Percentiles rank a stretch among this genome's conserved stretches.
Conservation (phyloP, 176 grass and related monocot genomes). For the Oryza officinalis region DNA sequence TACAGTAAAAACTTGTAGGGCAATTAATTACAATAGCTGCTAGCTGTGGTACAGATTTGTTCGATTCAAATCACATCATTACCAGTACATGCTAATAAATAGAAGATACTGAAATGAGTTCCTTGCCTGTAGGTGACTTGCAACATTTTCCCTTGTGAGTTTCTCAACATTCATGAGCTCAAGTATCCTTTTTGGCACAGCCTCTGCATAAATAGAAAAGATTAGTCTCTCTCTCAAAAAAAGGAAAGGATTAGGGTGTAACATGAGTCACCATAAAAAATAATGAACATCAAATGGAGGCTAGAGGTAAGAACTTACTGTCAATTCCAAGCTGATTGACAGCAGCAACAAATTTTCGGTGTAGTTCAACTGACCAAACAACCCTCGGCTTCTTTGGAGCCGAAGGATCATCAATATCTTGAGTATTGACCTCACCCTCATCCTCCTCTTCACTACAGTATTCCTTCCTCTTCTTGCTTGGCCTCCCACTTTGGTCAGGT, state of each 20-base stretch:
- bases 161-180: slow-evolving; percentile 98
- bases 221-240: background rate
- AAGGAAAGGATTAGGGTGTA: background rate
- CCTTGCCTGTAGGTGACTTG: slow-evolving; percentile 91
- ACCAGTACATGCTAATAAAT: background rate
- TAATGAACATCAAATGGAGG: background rate
- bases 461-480: slow-evolving; percentile 89
- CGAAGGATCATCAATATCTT: slow-evolving; percentile 74
- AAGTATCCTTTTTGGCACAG: slow-evolving; percentile 96
- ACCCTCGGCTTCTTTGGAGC: slow-evolving; percentile 88
- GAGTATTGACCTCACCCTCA: slow-evolving; percentile 56
- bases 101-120: background rate
- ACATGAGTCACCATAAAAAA: background rate
- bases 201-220: slow-evolving; percentile 58
- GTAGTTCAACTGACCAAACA: slow-evolving; percentile 92
- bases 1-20: background rate
- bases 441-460: slow-evolving; percentile 73
- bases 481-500: slow-evolving; percentile 53
- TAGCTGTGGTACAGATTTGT: slow-evolving; percentile 7
- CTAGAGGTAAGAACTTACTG: slow-evolving; percentile 49
- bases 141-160: slow-evolving; percentile 97
- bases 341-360: slow-evolving; percentile 88
- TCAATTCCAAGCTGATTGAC: slow-evolving; percentile 95
- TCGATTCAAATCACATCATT: background rate
- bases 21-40: slow-evolving; percentile 8